Percentiles rank a stretch among this genome's conserved stretches.
Evolutionary conservation across 2,329 filamentous ascomycete genomes (phyloP).

Genomic region (Trematosphaeria pertusa): DNA sequence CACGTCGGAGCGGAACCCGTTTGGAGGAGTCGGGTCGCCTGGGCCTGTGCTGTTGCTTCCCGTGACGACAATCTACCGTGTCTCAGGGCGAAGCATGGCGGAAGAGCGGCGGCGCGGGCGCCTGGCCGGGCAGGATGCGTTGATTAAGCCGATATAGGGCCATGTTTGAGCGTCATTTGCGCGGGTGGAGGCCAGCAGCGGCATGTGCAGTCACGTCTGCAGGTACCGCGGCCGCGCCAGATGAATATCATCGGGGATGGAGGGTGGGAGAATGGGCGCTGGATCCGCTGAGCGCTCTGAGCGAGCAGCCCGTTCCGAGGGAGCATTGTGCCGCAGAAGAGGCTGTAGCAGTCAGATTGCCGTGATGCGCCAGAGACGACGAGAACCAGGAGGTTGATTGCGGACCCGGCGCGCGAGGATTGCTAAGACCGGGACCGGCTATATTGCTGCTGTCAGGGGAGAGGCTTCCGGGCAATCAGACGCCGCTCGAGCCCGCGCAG

Average conservation of each 20-base stretch:
- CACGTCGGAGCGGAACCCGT: constrained; percentile 12
- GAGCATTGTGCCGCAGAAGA: constrained; percentile 23
- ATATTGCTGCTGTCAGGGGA: constrained; percentile 35
- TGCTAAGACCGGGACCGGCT: constrained; percentile 33
- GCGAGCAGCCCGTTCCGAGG: constrained; percentile 16
- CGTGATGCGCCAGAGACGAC: constrained; percentile 17
- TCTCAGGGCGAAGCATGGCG: constrained; percentile 19
- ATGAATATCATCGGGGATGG: constrained; percentile 4
- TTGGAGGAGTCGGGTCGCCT: constrained; percentile 14
- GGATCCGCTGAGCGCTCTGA: constrained; percentile 10
- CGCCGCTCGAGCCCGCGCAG: constrained; percentile 6
- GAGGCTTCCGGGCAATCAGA: constrained; percentile 23
- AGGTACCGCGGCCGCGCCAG: constrained; percentile 30
- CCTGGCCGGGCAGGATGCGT: constrained; percentile 20
- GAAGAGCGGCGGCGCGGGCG: constrained; percentile 13
- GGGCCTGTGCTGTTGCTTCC: constrained; percentile 13
- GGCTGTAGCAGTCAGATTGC: constrained; percentile 33
- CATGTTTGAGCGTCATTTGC: constrained; percentile 33
- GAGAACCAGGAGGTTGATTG: constrained; percentile 24
- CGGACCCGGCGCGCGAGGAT: constrained; percentile 25
- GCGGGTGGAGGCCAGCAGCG: constrained; percentile 27
- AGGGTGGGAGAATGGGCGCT: constrained; percentile 17
- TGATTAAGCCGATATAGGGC: constrained; percentile 39
- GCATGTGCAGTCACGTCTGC: constrained; percentile 31
- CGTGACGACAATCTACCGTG: constrained; percentile 26